Evolutionary conservation across 2,329 filamentous ascomycete species (phyloP), one percentile per base, ranked within the genome.

Genomic region (Sordariomycetes sp.): DNA sequence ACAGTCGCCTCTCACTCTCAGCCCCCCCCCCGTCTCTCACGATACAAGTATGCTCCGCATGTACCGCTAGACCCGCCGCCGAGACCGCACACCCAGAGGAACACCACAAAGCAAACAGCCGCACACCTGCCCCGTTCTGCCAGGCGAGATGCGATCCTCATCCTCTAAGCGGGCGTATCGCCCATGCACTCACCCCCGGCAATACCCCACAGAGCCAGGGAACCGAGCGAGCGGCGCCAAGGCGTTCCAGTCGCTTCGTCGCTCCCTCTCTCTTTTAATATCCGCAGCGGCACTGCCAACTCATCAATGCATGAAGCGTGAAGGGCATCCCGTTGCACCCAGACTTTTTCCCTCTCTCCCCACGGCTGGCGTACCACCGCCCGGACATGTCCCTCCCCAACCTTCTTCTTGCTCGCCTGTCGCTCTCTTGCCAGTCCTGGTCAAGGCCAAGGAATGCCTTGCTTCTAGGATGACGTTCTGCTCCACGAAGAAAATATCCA

Each of bases 241-340:
- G 35, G 16, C 50, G 22, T 51, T 20, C 14, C 56, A 28, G 32
- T 40, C 35, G 56, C 22, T 35, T 35, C 53, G 20, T 48, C 40
- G 32, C 48, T 50, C 25, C 40, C 50, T 46, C 25, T 16, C 55
- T 57, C 43, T 32, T 53, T 59, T 59, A 65, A 65, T 63, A 62
- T 66, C 63, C 64, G 63, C 63, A 64, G 57, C 52, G 64, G 61
- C 63, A 66, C 63, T 65, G 62, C 62, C 62, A 66, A 66, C 57
- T 59, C 57, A 59, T 59, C 57, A 59, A 25, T 59, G 57, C 57
- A 59, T 59, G 56, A 58, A 46, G 46, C 46, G 20, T 20, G 22
- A 50, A 50, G 12, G 12, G 10, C 4, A 12, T 18, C 14, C 18
- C 40, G 16, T 46, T n/a, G 16, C 40, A n/a, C 16, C n/a, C n/a